phyloP scores from a whole-genome alignment of 176 grass and related monocot species.

The Lolium multiflorum region DNA sequence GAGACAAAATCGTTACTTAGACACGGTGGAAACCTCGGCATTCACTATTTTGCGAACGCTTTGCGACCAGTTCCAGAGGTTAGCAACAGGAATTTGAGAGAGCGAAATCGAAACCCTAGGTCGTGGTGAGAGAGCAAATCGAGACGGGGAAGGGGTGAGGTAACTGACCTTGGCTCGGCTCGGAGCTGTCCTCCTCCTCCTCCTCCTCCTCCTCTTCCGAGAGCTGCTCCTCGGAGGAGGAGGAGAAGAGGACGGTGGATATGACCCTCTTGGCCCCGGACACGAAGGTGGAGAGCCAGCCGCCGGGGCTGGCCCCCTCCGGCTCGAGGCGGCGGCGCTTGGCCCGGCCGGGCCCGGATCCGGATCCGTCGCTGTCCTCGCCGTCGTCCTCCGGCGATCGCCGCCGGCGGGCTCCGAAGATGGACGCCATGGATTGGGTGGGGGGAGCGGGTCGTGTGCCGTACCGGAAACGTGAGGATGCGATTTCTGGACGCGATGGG shows the following conservation, averaged over 20 bases:
- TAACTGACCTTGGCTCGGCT: slow-evolving; percentile 39
- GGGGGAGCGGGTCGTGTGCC: background rate
- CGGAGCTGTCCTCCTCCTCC: background rate
- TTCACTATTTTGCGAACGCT: no score
- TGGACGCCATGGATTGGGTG: slow-evolving; percentile 60
- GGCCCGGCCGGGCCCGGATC: slow-evolving; percentile 9
- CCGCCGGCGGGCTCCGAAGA: slow-evolving; percentile 61
- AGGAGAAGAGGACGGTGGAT: slow-evolving; percentile 62
- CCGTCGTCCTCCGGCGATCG: slow-evolving; percentile 58
- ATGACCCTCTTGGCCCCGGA: slow-evolving; percentile 63
- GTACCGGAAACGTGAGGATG: slow-evolving; percentile 40
- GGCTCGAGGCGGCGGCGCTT: slow-evolving; percentile 56
- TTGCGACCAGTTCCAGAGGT: background rate
- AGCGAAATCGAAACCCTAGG: slow-evolving; percentile 51
- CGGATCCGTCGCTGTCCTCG: slow-evolving; percentile 48
- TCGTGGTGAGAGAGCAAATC: no score
- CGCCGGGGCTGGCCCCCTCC: background rate
- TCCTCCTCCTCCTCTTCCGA: slow-evolving; percentile 47
- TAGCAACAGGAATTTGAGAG: slow-evolving; percentile 26
- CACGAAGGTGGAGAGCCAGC: slow-evolving; percentile 74
- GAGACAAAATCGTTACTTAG: slow-evolving; percentile 3
- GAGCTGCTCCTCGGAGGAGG: slow-evolving; percentile 51
- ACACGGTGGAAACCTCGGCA: background rate
- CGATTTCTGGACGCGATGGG: slow-evolving; percentile 23
- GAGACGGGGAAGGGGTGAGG: background rate